Evolutionary conservation across 331 rosid genomes (phyloP).

Genomic region (Stylosanthes scabra): DNA sequence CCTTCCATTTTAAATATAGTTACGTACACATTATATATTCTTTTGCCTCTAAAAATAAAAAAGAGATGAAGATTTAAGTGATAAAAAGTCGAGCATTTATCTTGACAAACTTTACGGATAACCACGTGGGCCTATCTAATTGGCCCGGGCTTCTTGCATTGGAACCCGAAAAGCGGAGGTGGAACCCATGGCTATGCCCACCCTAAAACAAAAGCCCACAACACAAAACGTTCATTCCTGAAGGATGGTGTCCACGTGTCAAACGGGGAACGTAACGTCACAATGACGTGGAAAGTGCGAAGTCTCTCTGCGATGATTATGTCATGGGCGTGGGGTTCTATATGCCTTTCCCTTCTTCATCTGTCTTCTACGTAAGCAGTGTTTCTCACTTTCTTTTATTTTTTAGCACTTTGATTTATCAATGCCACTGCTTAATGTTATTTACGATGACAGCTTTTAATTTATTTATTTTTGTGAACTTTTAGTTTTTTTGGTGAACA

Average conservation of each 20-base stretch:
- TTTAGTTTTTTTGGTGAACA: too few species aligned
- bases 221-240: slow-evolving; percentile 57
- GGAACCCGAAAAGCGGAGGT: slow-evolving; percentile 27
- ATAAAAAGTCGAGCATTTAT: too few species aligned
- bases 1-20: too few species aligned
- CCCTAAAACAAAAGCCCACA: slow-evolving; percentile 26
- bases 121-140: slow-evolving; percentile 25
- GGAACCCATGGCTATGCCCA: too few species aligned
- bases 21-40: too few species aligned
- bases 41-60: too few species aligned
- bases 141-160: not conserved
- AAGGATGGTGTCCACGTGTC: slow-evolving; percentile 83
- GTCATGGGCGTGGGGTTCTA: slow-evolving; percentile 56
- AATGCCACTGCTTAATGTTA: too few species aligned
- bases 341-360: not conserved
- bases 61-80: too few species aligned
- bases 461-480: too few species aligned
- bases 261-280: slow-evolving; percentile 50
- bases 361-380: slow-evolving; percentile 56
- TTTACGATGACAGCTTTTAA: too few species aligned
- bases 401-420: not conserved
- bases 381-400: not conserved
- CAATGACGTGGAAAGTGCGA: slow-evolving; percentile 55
- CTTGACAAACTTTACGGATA: too few species aligned
- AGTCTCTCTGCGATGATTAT: slow-evolving; percentile 53